Evolutionary conservation across 2,329 filamentous ascomycete genomes (phyloP).

Genomic region (Xylariomycetidae sp.): DNA sequence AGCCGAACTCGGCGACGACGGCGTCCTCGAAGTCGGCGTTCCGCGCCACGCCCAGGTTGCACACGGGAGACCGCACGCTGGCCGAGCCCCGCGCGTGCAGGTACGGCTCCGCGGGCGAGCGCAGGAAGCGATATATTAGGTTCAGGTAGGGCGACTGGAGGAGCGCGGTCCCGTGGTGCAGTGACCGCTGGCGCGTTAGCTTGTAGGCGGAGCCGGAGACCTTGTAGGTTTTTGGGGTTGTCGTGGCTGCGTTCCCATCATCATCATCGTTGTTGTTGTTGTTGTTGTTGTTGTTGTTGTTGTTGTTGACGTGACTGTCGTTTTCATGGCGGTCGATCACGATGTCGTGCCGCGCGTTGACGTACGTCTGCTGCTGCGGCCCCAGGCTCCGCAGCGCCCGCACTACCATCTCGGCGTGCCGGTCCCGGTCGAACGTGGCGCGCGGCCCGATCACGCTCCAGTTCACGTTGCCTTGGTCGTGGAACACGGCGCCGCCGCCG

Average conservation of each 20-base stretch:
- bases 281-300: too few relatives aligned
- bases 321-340: constrained; percentile 40
- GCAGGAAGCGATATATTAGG: constrained; percentile 64
- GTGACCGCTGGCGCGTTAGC: constrained; percentile 70
- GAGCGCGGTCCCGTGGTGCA: constrained; percentile 93
- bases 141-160: constrained; percentile 71
- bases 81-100: constrained; percentile 83
- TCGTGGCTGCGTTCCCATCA: too few relatives aligned
- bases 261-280: not conserved
- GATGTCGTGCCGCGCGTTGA: constrained; percentile 92
- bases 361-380: constrained; percentile 50
- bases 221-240: constrained; percentile 52
- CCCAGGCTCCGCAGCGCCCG: constrained; percentile 66
- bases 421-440: constrained; percentile 71
- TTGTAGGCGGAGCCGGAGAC: constrained; percentile 95
- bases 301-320: too few relatives aligned
- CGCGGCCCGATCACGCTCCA: constrained; percentile 88
- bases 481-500: constrained; percentile 90
- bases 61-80: constrained; percentile 80
- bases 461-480: constrained; percentile 90
- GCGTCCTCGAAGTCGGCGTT: constrained; percentile 43
- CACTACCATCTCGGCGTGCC: constrained; percentile 89
- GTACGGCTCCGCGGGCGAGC: constrained; percentile 71
- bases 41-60: constrained; percentile 63
- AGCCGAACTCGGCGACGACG: constrained; percentile 60